phyloP scores from a whole-genome alignment of 2,329 filamentous ascomycete species.

The Colletotrichum sp. region DNA sequence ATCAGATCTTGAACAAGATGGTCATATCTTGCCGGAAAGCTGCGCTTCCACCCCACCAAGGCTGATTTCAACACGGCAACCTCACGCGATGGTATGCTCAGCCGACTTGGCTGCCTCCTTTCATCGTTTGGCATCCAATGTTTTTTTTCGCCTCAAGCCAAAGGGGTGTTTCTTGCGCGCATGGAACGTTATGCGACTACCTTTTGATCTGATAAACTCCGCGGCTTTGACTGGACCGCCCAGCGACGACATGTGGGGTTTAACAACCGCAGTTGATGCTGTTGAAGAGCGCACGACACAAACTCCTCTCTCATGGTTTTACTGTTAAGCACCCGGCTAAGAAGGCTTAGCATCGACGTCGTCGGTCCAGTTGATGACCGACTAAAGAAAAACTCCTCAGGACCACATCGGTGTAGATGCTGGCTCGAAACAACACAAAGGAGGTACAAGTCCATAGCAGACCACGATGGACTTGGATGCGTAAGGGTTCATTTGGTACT shows the following conservation, averaged over 20 bases:
- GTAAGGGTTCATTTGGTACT: background rate
- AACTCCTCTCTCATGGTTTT: background rate
- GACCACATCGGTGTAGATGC: background rate
- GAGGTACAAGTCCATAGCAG: background rate
- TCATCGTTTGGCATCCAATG: background rate
- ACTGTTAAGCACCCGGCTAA: background rate
- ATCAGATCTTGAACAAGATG: background rate
- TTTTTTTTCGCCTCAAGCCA: background rate
- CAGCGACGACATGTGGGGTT: background rate
- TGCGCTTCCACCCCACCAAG: slow-evolving; percentile 5
- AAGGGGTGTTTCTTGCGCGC: background rate
- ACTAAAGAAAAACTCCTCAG: background rate
- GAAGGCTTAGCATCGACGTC: background rate
- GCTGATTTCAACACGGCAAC: background rate
- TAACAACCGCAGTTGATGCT: background rate
- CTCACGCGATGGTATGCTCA: background rate
- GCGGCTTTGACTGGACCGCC: background rate
- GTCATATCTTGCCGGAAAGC: slow-evolving; percentile 8
- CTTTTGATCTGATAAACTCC: background rate
- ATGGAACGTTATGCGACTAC: background rate
- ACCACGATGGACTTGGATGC: background rate
- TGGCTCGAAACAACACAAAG: background rate
- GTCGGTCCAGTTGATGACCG: background rate
- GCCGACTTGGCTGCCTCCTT: background rate
- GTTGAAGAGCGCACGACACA: background rate